phyloP scores from a whole-genome alignment of 176 grass and related monocot genomes.

The Cenchrus purpureus region DNA sequence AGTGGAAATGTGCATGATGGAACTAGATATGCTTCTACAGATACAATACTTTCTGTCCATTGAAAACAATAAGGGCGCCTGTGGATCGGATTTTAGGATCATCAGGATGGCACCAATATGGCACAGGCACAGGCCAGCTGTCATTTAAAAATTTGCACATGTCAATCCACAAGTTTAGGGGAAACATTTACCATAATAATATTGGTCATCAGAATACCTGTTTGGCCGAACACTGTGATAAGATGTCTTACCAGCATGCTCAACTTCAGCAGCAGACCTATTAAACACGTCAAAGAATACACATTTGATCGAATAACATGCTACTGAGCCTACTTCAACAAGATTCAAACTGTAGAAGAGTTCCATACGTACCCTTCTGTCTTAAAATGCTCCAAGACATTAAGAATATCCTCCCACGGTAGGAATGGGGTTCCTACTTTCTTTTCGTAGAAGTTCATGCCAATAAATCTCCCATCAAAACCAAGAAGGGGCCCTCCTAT shows the following conservation, averaged over 20 bases:
- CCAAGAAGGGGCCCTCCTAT: constrained; percentile 25
- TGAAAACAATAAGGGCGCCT: too few species aligned
- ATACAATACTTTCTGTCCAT: too few species aligned
- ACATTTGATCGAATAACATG: not conserved
- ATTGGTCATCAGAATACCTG: not conserved
- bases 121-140: not conserved
- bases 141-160: not conserved
- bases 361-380: constrained; percentile 2
- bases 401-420: not conserved
- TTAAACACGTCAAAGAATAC: constrained; percentile 6
- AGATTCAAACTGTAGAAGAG: too few species aligned
- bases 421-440: not conserved
- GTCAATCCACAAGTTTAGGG: not conserved
- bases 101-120: not conserved
- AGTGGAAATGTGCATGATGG: too few species aligned
- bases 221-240: not conserved
- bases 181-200: not conserved
- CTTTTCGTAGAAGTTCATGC: constrained; percentile 4
- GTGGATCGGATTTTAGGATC: not conserved
- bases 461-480: constrained; percentile 16
- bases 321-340: not conserved
- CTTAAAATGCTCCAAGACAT: not conserved
- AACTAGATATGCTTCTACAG: too few species aligned
- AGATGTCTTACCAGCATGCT: not conserved
- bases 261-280: constrained; percentile 1